phyloP scores from a whole-genome alignment of 2,329 filamentous ascomycete genomes.

The Claviceps cyperi region DNA sequence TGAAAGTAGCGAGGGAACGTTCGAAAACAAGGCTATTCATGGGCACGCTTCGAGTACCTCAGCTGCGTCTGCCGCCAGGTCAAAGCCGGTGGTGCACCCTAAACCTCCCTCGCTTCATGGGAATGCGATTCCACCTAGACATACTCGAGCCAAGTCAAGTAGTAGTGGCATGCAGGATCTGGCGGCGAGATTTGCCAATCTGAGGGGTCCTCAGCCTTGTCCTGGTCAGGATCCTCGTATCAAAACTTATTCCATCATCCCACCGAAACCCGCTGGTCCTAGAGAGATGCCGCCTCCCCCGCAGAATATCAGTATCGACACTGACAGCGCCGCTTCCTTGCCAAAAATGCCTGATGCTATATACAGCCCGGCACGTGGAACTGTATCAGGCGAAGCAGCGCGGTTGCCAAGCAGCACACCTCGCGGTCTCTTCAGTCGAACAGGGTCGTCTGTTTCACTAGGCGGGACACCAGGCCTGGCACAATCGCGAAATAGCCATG shows the following conservation, averaged over 20 bases:
- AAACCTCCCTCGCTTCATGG: conserved; percentile 56
- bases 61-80: conserved; percentile 15
- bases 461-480: conserved; percentile 15
- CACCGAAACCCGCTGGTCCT: conserved; percentile 28
- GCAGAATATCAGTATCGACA: conserved; percentile 28
- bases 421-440: conserved; percentile 47
- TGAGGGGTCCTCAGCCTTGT: conserved; percentile 29
- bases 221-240: conserved; percentile 38
- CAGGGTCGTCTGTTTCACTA: conserved; percentile 34
- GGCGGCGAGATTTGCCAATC: conserved; percentile 40
- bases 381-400: conserved; percentile 48
- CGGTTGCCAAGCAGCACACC: conserved; percentile 51
- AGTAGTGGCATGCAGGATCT: conserved; percentile 32
- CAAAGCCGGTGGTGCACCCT: conserved; percentile 41
- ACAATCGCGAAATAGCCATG: conserved; percentile 15
- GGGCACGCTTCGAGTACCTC: conserved; percentile 6
- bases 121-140: conserved; percentile 29
- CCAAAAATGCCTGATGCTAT: conserved; percentile 62
- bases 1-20: neutral
- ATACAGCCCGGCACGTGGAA: conserved; percentile 64
- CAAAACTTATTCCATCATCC: conserved; percentile 31
- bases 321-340: conserved; percentile 40
- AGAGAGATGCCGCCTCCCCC: conserved; percentile 34
- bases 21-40: neutral
- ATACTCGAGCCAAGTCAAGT: conserved; percentile 13